These are phyloP conservation scores for Chalciporus pseudorubinellus DNA, from an alignment of 768 basidiomycete species.

Conservation along the genomic window DNA sequence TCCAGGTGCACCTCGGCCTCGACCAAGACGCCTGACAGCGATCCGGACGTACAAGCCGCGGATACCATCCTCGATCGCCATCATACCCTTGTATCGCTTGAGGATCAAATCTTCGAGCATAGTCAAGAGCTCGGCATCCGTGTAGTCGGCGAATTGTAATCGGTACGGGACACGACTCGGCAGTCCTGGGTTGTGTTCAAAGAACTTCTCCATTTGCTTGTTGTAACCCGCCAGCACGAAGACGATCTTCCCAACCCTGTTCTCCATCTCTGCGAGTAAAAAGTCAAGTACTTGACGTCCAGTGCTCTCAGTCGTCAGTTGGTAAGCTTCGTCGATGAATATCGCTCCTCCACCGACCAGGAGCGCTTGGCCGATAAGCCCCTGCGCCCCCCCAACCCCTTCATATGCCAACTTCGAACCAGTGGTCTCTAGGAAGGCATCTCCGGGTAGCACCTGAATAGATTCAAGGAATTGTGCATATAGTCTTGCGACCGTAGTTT, in stretches of 20 bases:
- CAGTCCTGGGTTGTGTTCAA: slow-evolving; percentile 72
- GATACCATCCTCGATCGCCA: slow-evolving; percentile 55
- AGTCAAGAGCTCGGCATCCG: slow-evolving; percentile 49
- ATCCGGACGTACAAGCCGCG: slow-evolving; percentile 55
- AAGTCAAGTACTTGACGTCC: slow-evolving; percentile 66
- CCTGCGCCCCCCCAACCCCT: slow-evolving; percentile 50
- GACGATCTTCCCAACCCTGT: slow-evolving; percentile 58
- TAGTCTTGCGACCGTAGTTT: slow-evolving; percentile 61
- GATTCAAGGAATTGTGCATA: slow-evolving; percentile 64
- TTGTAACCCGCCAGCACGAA: slow-evolving; percentile 72
- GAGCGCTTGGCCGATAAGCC: slow-evolving; percentile 44
- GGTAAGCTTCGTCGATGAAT: slow-evolving; percentile 74
- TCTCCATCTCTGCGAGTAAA: slow-evolving; percentile 74
- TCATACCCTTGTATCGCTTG: slow-evolving; percentile 45
- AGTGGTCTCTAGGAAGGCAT: slow-evolving; percentile 58
- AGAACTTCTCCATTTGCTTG: slow-evolving; percentile 74
- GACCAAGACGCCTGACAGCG: slow-evolving; percentile 51
- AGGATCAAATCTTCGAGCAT: slow-evolving; percentile 53
- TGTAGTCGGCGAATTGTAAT: slow-evolving; percentile 61
- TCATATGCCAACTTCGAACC: slow-evolving; percentile 58
- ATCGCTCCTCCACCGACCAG: slow-evolving; percentile 60
- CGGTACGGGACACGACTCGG: slow-evolving; percentile 63
- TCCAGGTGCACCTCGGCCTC: slow-evolving; percentile 52
- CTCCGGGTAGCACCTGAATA: slow-evolving; percentile 50
- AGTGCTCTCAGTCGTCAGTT: slow-evolving; percentile 46